Percentiles rank a stretch among this genome's conserved stretches.
Evolutionary conservation across 495 filamentous ascomycete species (phyloP).

Genomic region (Glarea lozoyensis): DNA sequence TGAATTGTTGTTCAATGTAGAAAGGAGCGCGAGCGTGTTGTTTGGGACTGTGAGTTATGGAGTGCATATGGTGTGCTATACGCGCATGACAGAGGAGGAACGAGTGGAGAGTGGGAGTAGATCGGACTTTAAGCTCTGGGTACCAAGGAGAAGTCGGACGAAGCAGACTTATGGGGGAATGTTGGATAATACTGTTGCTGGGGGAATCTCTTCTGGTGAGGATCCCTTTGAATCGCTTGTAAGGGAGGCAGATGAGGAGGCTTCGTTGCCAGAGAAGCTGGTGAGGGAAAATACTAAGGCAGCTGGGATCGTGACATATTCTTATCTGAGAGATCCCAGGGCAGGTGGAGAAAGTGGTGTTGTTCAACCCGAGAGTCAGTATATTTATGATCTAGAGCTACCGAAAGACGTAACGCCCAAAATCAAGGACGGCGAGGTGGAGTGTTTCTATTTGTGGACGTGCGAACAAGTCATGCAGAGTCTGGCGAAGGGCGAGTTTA

Average conservation of each 20-base stretch:
- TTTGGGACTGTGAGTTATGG: constrained; percentile 86
- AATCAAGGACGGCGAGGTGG: constrained; percentile 82
- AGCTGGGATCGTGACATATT: constrained; percentile 72
- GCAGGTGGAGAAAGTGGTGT: constrained; percentile 83
- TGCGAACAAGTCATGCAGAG: constrained; percentile 66
- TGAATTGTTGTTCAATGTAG: constrained; percentile 64
- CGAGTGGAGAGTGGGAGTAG: constrained; percentile 6
- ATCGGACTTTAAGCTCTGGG: constrained; percentile 69
- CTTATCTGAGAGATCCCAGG: constrained; percentile 65
- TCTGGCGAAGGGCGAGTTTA: constrained; percentile 68
- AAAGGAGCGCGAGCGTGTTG: constrained; percentile 69
- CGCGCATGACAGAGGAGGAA: constrained; percentile 35
- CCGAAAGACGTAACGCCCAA: constrained; percentile 53
- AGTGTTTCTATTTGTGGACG: constrained; percentile 68
- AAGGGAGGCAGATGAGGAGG: constrained; percentile 84
- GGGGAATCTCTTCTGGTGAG: constrained; percentile 76
- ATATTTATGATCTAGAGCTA: constrained; percentile 84
- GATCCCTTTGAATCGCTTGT: constrained; percentile 68
- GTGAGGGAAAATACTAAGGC: constrained; percentile 49
- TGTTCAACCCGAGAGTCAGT: constrained; percentile 86
- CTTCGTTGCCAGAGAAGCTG: constrained; percentile 63
- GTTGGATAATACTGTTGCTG: constrained; percentile 92
- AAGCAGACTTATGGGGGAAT: constrained; percentile 68
- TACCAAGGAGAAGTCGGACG: constrained; percentile 60
- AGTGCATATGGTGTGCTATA: constrained; percentile 78